A percentile compares a stretch with the other conserved stretches of the same genome.
phyloP scores from a whole-genome alignment of 352 stramenopile genomes.

The Thraustochytrium sp. region DNA sequence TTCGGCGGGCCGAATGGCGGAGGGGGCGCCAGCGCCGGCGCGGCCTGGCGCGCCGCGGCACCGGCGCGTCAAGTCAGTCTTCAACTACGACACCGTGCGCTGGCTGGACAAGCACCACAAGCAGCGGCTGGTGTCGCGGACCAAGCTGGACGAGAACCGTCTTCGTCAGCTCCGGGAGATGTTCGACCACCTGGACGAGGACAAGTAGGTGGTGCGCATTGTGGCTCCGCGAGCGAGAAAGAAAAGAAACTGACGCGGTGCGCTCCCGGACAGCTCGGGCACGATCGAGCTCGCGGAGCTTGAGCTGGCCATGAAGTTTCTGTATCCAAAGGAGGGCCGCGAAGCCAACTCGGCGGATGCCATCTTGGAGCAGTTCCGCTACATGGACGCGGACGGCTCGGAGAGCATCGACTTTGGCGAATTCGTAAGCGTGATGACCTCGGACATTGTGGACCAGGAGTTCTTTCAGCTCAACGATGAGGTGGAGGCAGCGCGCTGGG shows the following conservation, averaged over 20 bases:
- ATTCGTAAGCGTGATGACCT: conserved; percentile 37
- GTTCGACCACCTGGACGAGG: conserved; percentile 40
- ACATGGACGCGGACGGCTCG: conserved; percentile 33
- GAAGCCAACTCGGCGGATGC: neutral
- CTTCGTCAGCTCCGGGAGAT: conserved; percentile 26
- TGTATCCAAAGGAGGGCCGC: neutral
- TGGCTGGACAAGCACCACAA: conserved; percentile 25
- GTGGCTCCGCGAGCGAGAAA: neutral
- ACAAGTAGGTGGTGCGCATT: neutral
- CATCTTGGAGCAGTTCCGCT: conserved; percentile 31
- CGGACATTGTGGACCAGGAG: conserved; percentile 35
- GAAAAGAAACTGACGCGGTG: neutral
- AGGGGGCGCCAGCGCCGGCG: no score
- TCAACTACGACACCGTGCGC: conserved; percentile 10
- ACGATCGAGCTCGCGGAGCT: conserved; percentile 10
- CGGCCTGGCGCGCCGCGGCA: no score
- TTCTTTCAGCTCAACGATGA: conserved; percentile 38
- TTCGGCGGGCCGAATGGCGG: no score
- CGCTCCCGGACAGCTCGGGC: neutral
- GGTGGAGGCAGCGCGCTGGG: conserved; percentile 16
- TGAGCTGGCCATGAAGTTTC: conserved; percentile 23
- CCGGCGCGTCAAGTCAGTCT: conserved; percentile 22
- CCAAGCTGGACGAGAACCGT: conserved; percentile 10
- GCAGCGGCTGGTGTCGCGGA: conserved; percentile 3
- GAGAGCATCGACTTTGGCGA: conserved; percentile 44